These are phyloP conservation scores for Rickenella mellea DNA, from an alignment of 768 basidiomycete genomes.

Conservation along the genomic window DNA sequence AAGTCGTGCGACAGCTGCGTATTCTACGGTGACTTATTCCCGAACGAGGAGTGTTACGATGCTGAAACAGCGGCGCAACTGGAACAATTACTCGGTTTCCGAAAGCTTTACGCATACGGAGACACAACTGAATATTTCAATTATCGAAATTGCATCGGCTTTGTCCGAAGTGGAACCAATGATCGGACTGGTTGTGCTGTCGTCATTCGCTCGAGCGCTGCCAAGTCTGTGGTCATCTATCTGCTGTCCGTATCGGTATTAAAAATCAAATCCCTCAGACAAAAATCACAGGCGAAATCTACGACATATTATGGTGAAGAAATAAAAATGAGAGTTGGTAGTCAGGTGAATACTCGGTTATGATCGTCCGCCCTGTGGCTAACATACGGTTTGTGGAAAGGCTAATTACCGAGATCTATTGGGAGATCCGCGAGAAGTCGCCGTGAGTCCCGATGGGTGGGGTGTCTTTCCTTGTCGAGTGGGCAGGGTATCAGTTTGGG, in stretches of 20 bases:
- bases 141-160: conserved; percentile 61
- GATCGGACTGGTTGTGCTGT: conserved; percentile 57
- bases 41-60: conserved; percentile 58
- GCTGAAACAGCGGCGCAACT: conserved; percentile 41
- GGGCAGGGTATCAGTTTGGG: conserved; percentile 54
- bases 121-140: conserved; percentile 48
- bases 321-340: background rate
- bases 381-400: too few species aligned
- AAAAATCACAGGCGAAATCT: background rate
- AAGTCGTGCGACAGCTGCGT: conserved; percentile 45
- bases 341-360: too few species aligned
- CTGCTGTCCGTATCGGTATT: background rate
- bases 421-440: conserved; percentile 32
- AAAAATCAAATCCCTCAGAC: background rate
- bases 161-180: conserved; percentile 55
- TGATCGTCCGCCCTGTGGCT: too few species aligned
- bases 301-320: background rate
- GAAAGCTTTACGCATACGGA: conserved; percentile 64
- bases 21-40: conserved; percentile 82
- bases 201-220: conserved; percentile 35
- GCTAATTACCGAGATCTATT: conserved; percentile 38
- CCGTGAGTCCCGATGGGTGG: conserved; percentile 50
- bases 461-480: conserved; percentile 52
- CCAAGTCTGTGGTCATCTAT: background rate
- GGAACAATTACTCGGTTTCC: conserved; percentile 44